A percentile compares a stretch with the other conserved stretches of the same genome.
These are phyloP conservation scores for Paecilomyces sp. DNA, from an alignment of 2,329 filamentous ascomycete species.

Conservation along the genomic window DNA sequence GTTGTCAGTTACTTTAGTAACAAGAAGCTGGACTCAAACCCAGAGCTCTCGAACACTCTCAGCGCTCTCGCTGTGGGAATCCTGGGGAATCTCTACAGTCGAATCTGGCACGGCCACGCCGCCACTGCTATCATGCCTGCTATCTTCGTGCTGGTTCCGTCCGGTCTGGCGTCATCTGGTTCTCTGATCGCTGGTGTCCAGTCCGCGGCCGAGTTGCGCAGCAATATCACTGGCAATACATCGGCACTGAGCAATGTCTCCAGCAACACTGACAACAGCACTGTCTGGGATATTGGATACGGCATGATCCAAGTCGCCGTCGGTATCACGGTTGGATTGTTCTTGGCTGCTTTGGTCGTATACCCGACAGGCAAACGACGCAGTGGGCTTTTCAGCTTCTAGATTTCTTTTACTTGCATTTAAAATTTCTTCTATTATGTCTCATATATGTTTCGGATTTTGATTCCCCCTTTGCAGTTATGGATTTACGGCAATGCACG, in stretches of 20 bases:
- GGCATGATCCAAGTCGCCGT: slow-evolving; percentile 43
- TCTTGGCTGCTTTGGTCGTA: slow-evolving; percentile 39
- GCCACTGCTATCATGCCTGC: slow-evolving; percentile 80
- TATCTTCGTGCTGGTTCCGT: slow-evolving; percentile 66
- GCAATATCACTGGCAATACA: slow-evolving; percentile 18
- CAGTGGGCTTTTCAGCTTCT: slow-evolving; percentile 41
- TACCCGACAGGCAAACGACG: slow-evolving; percentile 41
- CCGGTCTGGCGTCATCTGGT: slow-evolving; percentile 51
- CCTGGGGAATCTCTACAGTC: slow-evolving; percentile 70
- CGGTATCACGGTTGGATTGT: slow-evolving; percentile 41
- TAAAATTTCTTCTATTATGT: not conserved
- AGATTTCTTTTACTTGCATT: not conserved
- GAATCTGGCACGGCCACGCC: slow-evolving; percentile 66
- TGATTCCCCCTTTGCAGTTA: not conserved
- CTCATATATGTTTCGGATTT: not conserved
- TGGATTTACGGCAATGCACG: not conserved
- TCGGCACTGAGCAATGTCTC: slow-evolving; percentile 27
- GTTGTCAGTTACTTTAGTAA: slow-evolving; percentile 68
- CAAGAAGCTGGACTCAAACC: slow-evolving; percentile 59
- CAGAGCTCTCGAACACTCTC: slow-evolving; percentile 69
- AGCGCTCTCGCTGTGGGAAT: slow-evolving; percentile 71
- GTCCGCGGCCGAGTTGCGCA: slow-evolving; percentile 47
- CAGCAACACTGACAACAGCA: slow-evolving; percentile 32
- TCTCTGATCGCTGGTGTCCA: slow-evolving; percentile 50
- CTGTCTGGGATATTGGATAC: slow-evolving; percentile 38